Evolutionary conservation across 768 basidiomycete species (phyloP).

Genomic region (Lepiota venenata): DNA sequence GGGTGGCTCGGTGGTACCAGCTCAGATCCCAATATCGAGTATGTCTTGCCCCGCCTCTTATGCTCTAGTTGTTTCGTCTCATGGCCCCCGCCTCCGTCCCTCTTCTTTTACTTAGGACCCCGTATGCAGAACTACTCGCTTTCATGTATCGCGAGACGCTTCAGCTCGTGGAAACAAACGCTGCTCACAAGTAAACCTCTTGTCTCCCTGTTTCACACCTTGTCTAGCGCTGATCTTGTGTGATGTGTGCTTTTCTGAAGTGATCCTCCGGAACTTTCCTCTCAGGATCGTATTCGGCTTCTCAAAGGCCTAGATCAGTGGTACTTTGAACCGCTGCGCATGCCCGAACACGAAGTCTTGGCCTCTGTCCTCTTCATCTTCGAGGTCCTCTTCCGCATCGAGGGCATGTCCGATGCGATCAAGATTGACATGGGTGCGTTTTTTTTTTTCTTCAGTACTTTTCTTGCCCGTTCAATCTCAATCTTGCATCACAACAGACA

Average conservation of each 20-base stretch:
- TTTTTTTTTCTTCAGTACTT: no score
- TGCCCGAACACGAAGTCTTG: slow-evolving; percentile 79
- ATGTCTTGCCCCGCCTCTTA: slow-evolving; percentile 23
- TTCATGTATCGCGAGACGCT: slow-evolving; percentile 84
- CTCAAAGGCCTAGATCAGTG: slow-evolving; percentile 72
- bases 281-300: slow-evolving; percentile 53
- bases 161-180: slow-evolving; percentile 26
- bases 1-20: slow-evolving; percentile 62
- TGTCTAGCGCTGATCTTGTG: neutral
- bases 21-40: slow-evolving; percentile 36
- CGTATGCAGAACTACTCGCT: slow-evolving; percentile 78
- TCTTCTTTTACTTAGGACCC: slow-evolving; percentile 32
- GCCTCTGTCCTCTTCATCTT: slow-evolving; percentile 85
- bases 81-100: neutral
- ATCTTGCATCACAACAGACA: slow-evolving; percentile 39
- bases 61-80: neutral
- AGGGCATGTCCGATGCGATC: slow-evolving; percentile 63
- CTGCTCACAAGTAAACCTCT: slow-evolving; percentile 58
- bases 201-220: slow-evolving; percentile 34
- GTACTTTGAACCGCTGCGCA: slow-evolving; percentile 87
- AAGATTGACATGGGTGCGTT: slow-evolving; percentile 58
- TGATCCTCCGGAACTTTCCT: slow-evolving; percentile 44
- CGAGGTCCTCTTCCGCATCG: slow-evolving; percentile 76
- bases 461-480: no score
- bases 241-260: slow-evolving; percentile 21